phyloP scores from a whole-genome alignment of 148 eudicot species.

The Silene latifolia region DNA sequence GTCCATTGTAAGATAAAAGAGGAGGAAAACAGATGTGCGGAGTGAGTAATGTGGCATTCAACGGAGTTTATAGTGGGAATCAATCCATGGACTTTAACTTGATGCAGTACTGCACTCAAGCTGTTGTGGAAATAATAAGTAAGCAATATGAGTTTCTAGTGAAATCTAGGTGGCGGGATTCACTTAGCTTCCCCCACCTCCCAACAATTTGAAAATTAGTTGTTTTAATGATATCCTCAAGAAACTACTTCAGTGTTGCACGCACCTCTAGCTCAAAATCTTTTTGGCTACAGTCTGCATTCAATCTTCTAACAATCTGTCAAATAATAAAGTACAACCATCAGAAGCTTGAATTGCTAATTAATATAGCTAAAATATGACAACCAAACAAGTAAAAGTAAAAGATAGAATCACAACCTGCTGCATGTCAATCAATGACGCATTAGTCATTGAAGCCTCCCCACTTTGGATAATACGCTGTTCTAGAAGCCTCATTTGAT shows the following conservation, averaged over 20 bases:
- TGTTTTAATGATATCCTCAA: not conserved
- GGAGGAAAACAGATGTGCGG: not conserved
- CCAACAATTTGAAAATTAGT: not conserved
- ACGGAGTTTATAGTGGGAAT: constrained; percentile 3
- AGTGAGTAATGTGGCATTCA: not conserved
- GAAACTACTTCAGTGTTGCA: not conserved
- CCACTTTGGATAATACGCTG: constrained; percentile 77
- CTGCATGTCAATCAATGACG: constrained; percentile 87
- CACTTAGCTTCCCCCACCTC: not conserved
- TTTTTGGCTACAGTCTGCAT: constrained; percentile 82
- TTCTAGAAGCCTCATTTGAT: constrained; percentile 82
- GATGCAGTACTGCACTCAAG: not conserved
- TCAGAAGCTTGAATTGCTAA: not conserved
- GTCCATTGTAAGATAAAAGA: not conserved
- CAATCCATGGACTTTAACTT: not conserved
- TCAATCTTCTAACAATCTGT: constrained; percentile 76
- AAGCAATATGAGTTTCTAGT: not conserved
- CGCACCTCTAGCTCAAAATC: constrained; percentile 92
- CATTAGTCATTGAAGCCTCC: constrained; percentile 75
- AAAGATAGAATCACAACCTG: constrained; percentile 46
- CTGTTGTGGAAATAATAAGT: not conserved
- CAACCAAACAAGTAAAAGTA: not conserved
- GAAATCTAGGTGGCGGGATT: not conserved
- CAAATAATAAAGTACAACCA: constrained; percentile 7
- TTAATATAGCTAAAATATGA: not conserved